Base-by-base conservation (phyloP, 2,329 filamentous ascomycete genomes). In the Diaporthe sp. region DNA sequence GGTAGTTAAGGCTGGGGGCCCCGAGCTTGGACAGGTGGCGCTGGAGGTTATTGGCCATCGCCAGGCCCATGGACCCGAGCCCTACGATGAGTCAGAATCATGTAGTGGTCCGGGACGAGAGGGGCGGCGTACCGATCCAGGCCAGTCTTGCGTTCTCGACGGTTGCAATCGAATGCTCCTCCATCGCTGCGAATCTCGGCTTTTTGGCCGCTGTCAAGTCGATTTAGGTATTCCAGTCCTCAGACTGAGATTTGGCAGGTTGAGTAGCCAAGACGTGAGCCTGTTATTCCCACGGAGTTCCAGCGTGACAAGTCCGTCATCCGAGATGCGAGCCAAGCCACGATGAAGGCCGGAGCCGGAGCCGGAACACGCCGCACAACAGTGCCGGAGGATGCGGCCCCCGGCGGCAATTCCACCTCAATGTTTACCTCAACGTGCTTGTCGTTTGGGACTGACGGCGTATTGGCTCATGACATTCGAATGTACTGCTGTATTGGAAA, bases 21-120 rank as follows among this genome's bases (percentile, higher is more conserved):
- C 70, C 65, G 9, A 71, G 76, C 7, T 75, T 71, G 1, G 61
- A 73, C 0, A 88, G 75, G 66, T 88, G 79, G 35, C 81, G 84
- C 53, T 89, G 87, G 0, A 89, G 80, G 73, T 89, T 89, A 9
- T 79, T 80, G 1, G 87, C 85, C 88, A 89, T 89, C 2, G 79
- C 81, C 0, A 84, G 79, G 1, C 88, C 88, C 87, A 89, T 89
- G 0, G 86, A 89, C 1, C 88, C 87, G 0, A 89, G 83, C 5
- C 87, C 87, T 78, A 7, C 6, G 35, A 42, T 9, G 4, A n/a
- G 9, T 70, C n/a, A 73, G 61, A 5, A 19, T 19, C 10, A 5
- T 27, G 5, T 44, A 3, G 15, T 22, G 1, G 5, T 55, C 19
- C 15, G 19, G n/a, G 9, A 7, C 10, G 8, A 32, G 17, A 17